Percentiles rank a stretch among this genome's conserved stretches.
Conservation (phyloP, 1,284 basidiomycete genomes). For the Takashimella koratensis region DNA sequence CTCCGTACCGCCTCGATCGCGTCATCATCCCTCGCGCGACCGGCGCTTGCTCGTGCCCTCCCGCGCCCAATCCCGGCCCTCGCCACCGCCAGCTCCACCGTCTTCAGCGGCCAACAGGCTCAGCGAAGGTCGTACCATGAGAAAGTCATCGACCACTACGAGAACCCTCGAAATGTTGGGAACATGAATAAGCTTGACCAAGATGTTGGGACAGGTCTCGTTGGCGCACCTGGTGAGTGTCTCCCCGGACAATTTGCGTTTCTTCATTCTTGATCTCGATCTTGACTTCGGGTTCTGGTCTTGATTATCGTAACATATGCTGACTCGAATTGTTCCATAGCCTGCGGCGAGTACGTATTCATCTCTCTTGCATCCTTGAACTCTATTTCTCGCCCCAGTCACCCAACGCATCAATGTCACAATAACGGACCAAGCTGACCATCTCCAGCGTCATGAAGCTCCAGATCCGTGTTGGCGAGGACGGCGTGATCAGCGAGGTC, state of each 20-base stretch:
- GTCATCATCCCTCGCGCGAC: not conserved
- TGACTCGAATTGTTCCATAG: not conserved
- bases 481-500: slow-evolving; percentile 89
- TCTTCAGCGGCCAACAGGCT: not conserved
- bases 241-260: slow-evolving; percentile 16
- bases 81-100: not conserved
- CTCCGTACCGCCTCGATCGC: not conserved
- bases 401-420: too few relatives aligned
- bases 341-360: slow-evolving; percentile 4
- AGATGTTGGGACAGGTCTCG: slow-evolving; percentile 84
- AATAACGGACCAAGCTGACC: too few relatives aligned
- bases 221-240: slow-evolving; percentile 67
- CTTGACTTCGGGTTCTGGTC: not conserved
- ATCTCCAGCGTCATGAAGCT: slow-evolving; percentile 98
- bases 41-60: not conserved
- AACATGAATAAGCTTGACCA: slow-evolving; percentile 28
- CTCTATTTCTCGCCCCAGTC: too few relatives aligned
- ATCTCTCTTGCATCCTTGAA: too few relatives aligned
- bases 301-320: not conserved
- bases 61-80: not conserved
- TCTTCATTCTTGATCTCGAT: not conserved
- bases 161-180: slow-evolving; percentile 87
- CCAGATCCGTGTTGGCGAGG: slow-evolving; percentile 94
- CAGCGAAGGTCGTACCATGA: slow-evolving; percentile 63
- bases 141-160: slow-evolving; percentile 94